These are phyloP conservation scores for Phycomyces nitens DNA, from an alignment of 192 early-diverging fungal species.

Conservation along the genomic window DNA sequence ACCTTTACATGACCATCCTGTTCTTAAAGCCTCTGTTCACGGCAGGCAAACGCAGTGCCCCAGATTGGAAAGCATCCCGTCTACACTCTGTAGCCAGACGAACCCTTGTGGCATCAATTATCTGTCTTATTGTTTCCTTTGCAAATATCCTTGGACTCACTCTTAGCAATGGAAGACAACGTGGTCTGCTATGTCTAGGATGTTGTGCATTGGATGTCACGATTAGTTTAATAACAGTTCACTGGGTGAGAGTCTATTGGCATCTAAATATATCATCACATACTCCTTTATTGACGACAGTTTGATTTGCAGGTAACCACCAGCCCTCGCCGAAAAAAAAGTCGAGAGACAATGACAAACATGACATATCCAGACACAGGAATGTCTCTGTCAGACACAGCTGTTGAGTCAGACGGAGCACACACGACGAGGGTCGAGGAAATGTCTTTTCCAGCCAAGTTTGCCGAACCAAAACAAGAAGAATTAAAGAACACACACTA, in stretches of 20 bases:
- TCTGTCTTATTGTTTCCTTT: conserved; percentile 38
- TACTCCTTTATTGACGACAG: too few species aligned
- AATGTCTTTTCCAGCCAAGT: too few species aligned
- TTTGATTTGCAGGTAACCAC: too few species aligned
- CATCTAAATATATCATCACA: too few species aligned
- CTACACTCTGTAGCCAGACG: conserved; percentile 38
- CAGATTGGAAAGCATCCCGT: conserved; percentile 16
- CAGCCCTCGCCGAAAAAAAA: too few species aligned
- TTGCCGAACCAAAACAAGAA: too few species aligned
- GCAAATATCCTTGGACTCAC: conserved; percentile 41
- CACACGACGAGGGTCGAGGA: too few species aligned
- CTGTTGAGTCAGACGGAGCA: too few species aligned
- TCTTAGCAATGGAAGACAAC: conserved; percentile 36
- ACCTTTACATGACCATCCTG: conserved; percentile 34
- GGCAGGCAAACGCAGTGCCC: neutral
- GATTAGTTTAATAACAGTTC: conserved; percentile 40
- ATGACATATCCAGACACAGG: too few species aligned
- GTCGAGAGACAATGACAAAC: too few species aligned
- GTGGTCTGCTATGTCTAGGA: conserved; percentile 45
- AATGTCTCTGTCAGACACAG: too few species aligned
- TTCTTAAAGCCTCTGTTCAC: conserved; percentile 29
- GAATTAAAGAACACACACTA: too few species aligned
- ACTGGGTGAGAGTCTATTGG: conserved; percentile 36
- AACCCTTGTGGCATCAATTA: conserved; percentile 39
- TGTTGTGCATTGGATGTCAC: conserved; percentile 49